phyloP scores from a whole-genome alignment of 352 stramenopile genomes.

The Hyaloperonospora brassicae region DNA sequence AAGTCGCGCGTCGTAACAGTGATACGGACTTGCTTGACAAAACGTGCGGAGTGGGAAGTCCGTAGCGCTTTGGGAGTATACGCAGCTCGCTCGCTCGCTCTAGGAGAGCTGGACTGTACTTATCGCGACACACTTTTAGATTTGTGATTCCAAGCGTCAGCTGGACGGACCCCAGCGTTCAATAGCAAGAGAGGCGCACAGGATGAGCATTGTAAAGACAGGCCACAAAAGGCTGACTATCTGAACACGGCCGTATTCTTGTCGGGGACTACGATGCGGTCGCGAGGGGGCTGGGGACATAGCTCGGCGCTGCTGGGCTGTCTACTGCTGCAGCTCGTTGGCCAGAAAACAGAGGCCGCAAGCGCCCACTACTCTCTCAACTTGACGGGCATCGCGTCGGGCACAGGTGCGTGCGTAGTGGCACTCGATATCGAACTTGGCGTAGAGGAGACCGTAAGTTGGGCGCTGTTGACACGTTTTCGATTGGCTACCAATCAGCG shows the following conservation, averaged over 20 bases:
- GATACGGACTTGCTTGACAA: too few relatives aligned
- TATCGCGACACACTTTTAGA: too few relatives aligned
- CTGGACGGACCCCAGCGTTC: too few relatives aligned
- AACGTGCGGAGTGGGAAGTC: too few relatives aligned
- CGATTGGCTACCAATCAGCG: slow-evolving; percentile 13
- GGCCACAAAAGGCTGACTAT: slow-evolving; percentile 1
- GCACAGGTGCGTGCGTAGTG: slow-evolving; percentile 22
- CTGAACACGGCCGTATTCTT: background rate
- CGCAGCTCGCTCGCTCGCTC: too few relatives aligned
- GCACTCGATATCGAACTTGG: background rate
- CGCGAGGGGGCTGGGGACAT: slow-evolving; percentile 1
- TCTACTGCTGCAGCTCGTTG: slow-evolving; percentile 16
- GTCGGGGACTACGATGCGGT: background rate
- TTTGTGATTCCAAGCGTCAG: too few relatives aligned
- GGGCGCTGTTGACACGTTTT: slow-evolving; percentile 3
- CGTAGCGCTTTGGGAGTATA: too few relatives aligned
- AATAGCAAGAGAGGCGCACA: too few relatives aligned
- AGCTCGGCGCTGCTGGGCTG: slow-evolving; percentile 17
- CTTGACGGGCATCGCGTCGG: slow-evolving; percentile 36
- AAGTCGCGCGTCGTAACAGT: too few relatives aligned
- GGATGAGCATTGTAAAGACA: slow-evolving; percentile 2
- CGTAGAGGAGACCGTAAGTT: slow-evolving; percentile 6
- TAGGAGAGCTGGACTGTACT: too few relatives aligned
- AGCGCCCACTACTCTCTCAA: slow-evolving; percentile 37
- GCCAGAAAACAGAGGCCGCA: slow-evolving; percentile 5